phyloP scores from a whole-genome alignment of 2,329 filamentous ascomycete species.

The Penicillium frequentans region DNA sequence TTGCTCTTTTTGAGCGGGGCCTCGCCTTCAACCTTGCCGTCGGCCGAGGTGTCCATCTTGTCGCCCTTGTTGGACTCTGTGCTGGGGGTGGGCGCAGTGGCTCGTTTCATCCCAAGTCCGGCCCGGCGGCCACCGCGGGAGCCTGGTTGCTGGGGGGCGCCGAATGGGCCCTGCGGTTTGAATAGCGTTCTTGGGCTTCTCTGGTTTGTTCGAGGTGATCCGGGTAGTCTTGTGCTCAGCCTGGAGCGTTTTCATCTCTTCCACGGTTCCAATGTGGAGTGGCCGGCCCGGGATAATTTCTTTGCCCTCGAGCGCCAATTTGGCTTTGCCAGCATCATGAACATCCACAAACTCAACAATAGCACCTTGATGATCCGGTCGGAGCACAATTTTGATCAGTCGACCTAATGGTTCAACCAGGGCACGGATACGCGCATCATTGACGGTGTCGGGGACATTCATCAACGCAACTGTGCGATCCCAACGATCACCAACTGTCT shows the following conservation, averaged over 20 bases:
- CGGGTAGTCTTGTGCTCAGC: constrained; percentile 42
- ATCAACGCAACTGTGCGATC: constrained; percentile 78
- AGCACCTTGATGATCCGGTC: constrained; percentile 80
- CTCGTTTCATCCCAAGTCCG: constrained; percentile 52
- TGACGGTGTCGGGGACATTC: constrained; percentile 88
- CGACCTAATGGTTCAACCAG: constrained; percentile 70
- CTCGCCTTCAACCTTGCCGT: constrained; percentile 28
- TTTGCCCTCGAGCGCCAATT: constrained; percentile 47
- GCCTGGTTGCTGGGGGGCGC: constrained; percentile 47
- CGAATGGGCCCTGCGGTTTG: constrained; percentile 40
- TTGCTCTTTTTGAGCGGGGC: constrained; percentile 53
- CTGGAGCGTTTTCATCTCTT: constrained; percentile 49
- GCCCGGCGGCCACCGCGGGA: constrained; percentile 46
- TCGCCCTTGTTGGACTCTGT: constrained; percentile 6
- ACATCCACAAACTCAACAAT: constrained; percentile 78
- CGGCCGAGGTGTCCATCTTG: constrained; percentile 27
- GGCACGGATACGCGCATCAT: constrained; percentile 75
- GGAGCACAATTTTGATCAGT: constrained; percentile 73
- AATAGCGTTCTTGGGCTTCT: constrained; percentile 39
- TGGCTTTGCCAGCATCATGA: constrained; percentile 65
- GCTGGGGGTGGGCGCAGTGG: constrained; percentile 17
- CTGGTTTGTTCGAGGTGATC: constrained; percentile 32
- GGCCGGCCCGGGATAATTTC: constrained; percentile 45
- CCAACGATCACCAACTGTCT: constrained; percentile 46
- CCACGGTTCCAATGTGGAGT: constrained; percentile 52